A percentile compares a stretch with the other conserved stretches of the same genome.
phyloP scores from a whole-genome alignment of 2,329 filamentous ascomycete species.

The Sclerotinia subarctica region DNA sequence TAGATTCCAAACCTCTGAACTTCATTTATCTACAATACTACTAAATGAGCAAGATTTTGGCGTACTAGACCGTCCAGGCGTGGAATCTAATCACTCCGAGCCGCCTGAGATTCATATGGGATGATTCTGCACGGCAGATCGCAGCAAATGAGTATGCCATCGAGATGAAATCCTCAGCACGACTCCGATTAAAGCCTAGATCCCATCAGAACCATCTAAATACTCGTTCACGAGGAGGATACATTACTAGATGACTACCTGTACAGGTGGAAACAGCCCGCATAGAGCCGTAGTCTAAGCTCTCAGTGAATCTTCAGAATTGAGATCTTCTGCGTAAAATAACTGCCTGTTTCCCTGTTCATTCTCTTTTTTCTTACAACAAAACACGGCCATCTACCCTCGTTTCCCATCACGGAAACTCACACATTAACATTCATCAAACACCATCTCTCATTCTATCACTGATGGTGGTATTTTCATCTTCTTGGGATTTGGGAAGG shows the following conservation, averaged over 20 bases:
- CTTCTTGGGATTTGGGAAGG: too few relatives aligned
- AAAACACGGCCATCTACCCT: too few relatives aligned
- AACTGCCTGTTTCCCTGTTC: neutral
- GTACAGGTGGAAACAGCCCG: neutral
- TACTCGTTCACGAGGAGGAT: neutral
- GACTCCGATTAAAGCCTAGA: neutral
- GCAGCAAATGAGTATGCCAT: neutral
- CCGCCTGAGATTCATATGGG: too few relatives aligned
- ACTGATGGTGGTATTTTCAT: too few relatives aligned
- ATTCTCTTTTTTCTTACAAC: neutral
- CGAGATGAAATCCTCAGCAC: neutral
- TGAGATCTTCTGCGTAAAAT: neutral
- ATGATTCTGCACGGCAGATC: too few relatives aligned
- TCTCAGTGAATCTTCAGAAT: neutral
- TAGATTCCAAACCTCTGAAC: neutral
- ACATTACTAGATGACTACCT: neutral
- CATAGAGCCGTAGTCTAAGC: neutral
- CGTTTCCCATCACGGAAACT: too few relatives aligned
- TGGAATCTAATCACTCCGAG: neutral
- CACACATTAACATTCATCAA: too few relatives aligned
- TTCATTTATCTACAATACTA: too few relatives aligned
- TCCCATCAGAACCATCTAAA: neutral
- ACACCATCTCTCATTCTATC: too few relatives aligned
- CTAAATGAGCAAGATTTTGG: neutral
- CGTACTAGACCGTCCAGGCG: neutral